Percentiles rank a stretch among this genome's conserved stretches.
These are phyloP conservation scores for Sugiyamaella xylanicola DNA, from an alignment of 1,139 yeast genomes.

Conservation along the genomic window DNA sequence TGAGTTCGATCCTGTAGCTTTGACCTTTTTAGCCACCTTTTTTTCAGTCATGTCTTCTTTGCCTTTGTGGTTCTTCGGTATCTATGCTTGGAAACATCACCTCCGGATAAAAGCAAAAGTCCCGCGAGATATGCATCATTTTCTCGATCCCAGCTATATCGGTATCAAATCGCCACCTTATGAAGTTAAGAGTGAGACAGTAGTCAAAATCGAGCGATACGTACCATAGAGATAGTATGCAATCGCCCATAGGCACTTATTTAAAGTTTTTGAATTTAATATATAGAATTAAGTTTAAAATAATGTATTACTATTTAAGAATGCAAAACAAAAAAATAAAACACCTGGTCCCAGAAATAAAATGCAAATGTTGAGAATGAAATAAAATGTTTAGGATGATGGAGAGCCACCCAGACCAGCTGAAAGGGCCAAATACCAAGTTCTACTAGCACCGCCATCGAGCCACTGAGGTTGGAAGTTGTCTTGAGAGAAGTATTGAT, in stretches of 20 bases:
- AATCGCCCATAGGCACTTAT: neutral
- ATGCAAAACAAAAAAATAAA: slow-evolving; percentile 1
- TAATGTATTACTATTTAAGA: slow-evolving; percentile 2
- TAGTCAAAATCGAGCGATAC: neutral
- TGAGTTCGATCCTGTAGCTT: slow-evolving; percentile 19
- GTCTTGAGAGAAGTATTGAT: slow-evolving; percentile 62
- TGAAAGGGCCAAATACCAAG: slow-evolving; percentile 84
- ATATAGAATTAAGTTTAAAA: neutral
- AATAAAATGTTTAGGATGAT: slow-evolving; percentile 8
- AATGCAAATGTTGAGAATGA: slow-evolving; percentile 8
- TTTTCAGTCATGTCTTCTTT: slow-evolving; percentile 18
- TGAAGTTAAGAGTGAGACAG: neutral
- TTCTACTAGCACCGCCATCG: slow-evolving; percentile 86
- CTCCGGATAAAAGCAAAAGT: slow-evolving; percentile 16
- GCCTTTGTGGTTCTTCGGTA: slow-evolving; percentile 18
- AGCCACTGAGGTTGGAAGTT: slow-evolving; percentile 55
- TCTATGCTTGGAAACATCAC: slow-evolving; percentile 22
- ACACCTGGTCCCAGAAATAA: slow-evolving; percentile 4
- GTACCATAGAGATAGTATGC: neutral
- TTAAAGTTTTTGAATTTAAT: neutral
- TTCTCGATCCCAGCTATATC: slow-evolving; percentile 2
- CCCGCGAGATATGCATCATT: slow-evolving; percentile 16
- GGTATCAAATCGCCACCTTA: slow-evolving; percentile 3
- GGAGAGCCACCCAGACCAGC: slow-evolving; percentile 44
- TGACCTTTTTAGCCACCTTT: slow-evolving; percentile 13